These are phyloP conservation scores for Andrographis paniculata DNA, from an alignment of 305 asterid species.

Conservation along the genomic window DNA sequence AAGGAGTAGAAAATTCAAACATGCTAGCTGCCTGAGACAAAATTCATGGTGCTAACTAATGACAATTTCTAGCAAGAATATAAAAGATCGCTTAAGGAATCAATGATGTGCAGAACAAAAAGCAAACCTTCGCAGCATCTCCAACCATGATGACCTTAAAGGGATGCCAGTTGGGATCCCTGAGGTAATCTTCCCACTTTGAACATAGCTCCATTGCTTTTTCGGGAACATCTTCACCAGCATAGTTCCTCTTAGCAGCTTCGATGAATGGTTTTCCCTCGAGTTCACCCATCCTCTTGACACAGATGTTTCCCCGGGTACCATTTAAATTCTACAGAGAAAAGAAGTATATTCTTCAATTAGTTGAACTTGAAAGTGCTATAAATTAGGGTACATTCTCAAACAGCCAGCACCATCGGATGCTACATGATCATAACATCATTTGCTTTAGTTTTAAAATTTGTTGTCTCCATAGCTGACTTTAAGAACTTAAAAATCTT, in stretches of 20 bases:
- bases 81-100: background rate
- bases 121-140: constrained; percentile 34
- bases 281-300: constrained; percentile 69
- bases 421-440: background rate
- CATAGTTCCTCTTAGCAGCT: constrained; percentile 26
- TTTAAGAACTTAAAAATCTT: too few species aligned
- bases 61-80: background rate
- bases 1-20: too few species aligned
- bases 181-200: constrained; percentile 55
- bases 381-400: constrained; percentile 5
- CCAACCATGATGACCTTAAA: constrained; percentile 45
- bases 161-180: constrained; percentile 75
- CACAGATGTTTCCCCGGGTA: constrained; percentile 43
- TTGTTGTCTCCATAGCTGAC: too few species aligned
- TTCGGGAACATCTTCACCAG: constrained; percentile 21
- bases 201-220: constrained; percentile 40
- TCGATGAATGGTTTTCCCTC: constrained; percentile 37
- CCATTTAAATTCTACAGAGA: constrained; percentile 30
- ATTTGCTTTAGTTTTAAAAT: background rate
- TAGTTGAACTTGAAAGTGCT: background rate
- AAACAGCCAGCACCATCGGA: constrained; percentile 1
- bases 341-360: constrained; percentile 12
- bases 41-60: too few species aligned
- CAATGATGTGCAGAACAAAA: background rate
- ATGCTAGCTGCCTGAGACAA: too few species aligned